phyloP scores from a whole-genome alignment of 345 rosid species.

The Syzygium grande region DNA sequence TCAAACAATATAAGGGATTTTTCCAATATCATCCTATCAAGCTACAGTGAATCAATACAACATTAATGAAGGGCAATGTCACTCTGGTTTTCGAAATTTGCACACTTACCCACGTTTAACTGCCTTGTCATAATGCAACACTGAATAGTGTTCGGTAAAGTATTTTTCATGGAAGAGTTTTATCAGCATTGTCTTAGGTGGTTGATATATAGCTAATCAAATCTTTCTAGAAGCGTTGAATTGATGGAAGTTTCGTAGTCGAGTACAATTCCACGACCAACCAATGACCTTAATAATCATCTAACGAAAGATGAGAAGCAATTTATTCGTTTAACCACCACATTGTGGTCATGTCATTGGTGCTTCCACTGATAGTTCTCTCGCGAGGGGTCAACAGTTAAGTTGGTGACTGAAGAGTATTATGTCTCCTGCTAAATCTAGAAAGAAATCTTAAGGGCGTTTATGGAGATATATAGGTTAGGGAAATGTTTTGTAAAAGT shows the following conservation, averaged over 20 bases:
- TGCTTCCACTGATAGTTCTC: background rate
- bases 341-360: background rate
- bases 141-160: background rate
- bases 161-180: background rate
- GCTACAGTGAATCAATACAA: background rate
- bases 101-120: background rate
- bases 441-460: background rate
- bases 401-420: background rate
- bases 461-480: background rate
- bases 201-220: background rate
- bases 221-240: background rate
- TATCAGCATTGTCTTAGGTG: background rate
- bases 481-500: background rate
- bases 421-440: background rate
- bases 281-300: background rate
- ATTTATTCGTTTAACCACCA: background rate
- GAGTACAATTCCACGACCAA: no score
- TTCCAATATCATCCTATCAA: no score
- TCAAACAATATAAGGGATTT: no score
- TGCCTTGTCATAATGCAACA: background rate
- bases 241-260: background rate
- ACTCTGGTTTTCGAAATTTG: background rate
- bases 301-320: background rate
- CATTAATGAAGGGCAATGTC: background rate
- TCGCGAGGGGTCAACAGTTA: background rate